Percentiles rank a stretch among this genome's conserved stretches.
phyloP scores from a whole-genome alignment of 345 rosid genomes.

The Bretschneidera sinensis region DNA sequence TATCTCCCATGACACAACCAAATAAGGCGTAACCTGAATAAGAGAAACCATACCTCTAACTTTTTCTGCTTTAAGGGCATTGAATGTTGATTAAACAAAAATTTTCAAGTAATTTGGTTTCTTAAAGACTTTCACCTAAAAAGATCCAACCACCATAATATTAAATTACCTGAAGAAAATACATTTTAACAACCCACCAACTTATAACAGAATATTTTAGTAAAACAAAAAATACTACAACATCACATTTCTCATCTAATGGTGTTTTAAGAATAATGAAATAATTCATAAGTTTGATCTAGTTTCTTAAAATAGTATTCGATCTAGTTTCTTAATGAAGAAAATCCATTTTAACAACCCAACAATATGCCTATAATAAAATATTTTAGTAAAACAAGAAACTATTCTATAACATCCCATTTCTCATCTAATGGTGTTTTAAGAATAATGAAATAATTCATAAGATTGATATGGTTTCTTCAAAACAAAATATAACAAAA shows the following conservation, averaged over 20 bases:
- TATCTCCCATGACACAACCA: background rate
- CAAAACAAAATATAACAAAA: too few relatives aligned
- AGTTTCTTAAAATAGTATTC: too few relatives aligned
- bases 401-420: background rate
- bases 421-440: background rate
- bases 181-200: conserved; percentile 1
- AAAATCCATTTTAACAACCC: conserved; percentile 3
- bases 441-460: too few relatives aligned
- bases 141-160: conserved; percentile 5
- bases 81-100: conserved; percentile 86
- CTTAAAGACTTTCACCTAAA: conserved; percentile 85
- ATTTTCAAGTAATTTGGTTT: conserved; percentile 82
- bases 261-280: too few relatives aligned
- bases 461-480: too few relatives aligned
- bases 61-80: conserved; percentile 71
- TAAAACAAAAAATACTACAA: too few relatives aligned
- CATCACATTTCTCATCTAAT: too few relatives aligned
- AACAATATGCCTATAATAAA: background rate
- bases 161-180: background rate
- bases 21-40: background rate
- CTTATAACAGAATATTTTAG: background rate
- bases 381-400: background rate
- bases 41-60: conserved; percentile 59
- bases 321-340: too few relatives aligned
- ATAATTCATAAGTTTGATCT: too few relatives aligned